A percentile compares a stretch with the other conserved stretches of the same genome.
These are phyloP conservation scores for Nematocida sp. DNA, from an alignment of 371 early-diverging fungal species.

Conservation along the genomic window DNA sequence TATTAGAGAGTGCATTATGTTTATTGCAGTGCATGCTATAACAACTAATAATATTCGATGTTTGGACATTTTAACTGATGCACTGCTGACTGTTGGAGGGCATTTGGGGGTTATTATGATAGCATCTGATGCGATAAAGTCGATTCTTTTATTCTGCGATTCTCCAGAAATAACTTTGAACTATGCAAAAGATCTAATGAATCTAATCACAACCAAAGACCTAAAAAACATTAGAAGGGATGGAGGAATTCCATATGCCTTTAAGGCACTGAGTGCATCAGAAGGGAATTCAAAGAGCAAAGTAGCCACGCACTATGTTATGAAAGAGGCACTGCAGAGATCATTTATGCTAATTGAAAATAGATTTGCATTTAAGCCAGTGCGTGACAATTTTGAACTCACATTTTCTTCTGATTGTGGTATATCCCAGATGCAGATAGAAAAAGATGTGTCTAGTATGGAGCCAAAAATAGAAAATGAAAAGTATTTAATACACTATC, in stretches of 20 bases:
- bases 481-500: conserved; percentile 32
- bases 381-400: background rate
- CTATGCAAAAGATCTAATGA: background rate
- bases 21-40: conserved; percentile 18
- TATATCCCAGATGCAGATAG: background rate
- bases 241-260: conserved; percentile 53
- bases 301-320: conserved; percentile 23
- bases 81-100: conserved; percentile 41
- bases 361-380: background rate
- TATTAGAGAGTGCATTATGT: conserved; percentile 35
- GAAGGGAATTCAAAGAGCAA: conserved; percentile 37
- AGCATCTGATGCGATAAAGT: conserved; percentile 29
- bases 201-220: background rate
- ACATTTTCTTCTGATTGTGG: background rate
- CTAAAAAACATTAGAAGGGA: conserved; percentile 55
- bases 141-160: conserved; percentile 9
- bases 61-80: background rate
- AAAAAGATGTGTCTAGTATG: background rate
- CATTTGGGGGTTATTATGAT: conserved; percentile 49
- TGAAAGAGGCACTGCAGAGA: conserved; percentile 11
- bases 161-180: background rate
- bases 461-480: background rate
- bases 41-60: background rate
- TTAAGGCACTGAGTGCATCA: conserved; percentile 43
- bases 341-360: conserved; percentile 17